A percentile compares a stretch with the other conserved stretches of the same genome.
phyloP scores from a whole-genome alignment of 345 rosid genomes.

The Citrus sp. region DNA sequence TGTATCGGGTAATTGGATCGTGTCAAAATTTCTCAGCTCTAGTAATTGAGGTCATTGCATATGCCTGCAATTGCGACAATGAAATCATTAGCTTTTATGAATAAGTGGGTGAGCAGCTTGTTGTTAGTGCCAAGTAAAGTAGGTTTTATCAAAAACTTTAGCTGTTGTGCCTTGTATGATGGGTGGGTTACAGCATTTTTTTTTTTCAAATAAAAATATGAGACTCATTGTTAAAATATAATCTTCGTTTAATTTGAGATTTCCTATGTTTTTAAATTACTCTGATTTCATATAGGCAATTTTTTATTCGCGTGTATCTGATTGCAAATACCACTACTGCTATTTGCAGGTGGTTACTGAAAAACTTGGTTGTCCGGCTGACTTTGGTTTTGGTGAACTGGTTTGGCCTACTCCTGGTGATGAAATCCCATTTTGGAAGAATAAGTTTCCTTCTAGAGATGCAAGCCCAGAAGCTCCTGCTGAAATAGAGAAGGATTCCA shows the following conservation, averaged over 20 bases:
- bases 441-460: slow-evolving; percentile 39
- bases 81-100: not conserved
- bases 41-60: too few species aligned
- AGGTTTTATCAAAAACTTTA: too few species aligned
- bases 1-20: too few species aligned
- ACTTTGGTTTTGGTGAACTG: slow-evolving; percentile 9
- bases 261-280: not conserved
- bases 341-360: slow-evolving; percentile 21
- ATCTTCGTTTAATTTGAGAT: not conserved
- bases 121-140: too few species aligned
- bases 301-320: not conserved
- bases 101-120: not conserved
- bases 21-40: too few species aligned
- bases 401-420: slow-evolving; percentile 52
- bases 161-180: not conserved
- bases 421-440: slow-evolving; percentile 53
- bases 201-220: not conserved
- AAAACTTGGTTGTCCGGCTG: not conserved
- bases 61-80: not conserved
- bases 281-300: not conserved
- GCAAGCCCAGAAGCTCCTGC: slow-evolving; percentile 16
- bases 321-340: not conserved
- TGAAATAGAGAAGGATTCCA: slow-evolving; percentile 36
- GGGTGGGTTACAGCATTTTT: too few species aligned
- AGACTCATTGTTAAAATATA: not conserved